Evolutionary conservation across 768 basidiomycete species (phyloP), one percentile per base, ranked within the genome.

Genomic region (Tricholoma furcatifolium): DNA sequence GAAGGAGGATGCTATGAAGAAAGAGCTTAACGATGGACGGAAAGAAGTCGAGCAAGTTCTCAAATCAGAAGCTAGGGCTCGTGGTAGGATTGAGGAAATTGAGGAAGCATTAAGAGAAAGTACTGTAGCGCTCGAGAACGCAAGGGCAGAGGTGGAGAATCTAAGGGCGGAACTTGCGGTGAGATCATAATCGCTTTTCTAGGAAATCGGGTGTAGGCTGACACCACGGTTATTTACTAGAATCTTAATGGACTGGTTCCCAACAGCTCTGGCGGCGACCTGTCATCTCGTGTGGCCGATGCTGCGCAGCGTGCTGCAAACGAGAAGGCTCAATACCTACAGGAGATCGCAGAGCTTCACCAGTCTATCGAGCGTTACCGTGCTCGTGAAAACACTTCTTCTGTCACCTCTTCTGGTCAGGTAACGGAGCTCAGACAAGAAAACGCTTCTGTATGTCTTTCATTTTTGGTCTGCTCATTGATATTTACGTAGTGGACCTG

Each of bases 31-130:
- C 42, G 82, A 84, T 44, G 79, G 84, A 34, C 80, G 81, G 53
- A 82, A 79, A 56, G 82, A 89, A 55, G 78, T 84, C 9, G 86
- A 91, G 53, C 76, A 79, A 55, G 68, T 86, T 54, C 54, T 72
- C 43, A 83, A 83, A 61, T 76, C 83, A 0, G 91, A 93, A 63
- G 75, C 72, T 12, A 66, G 68, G 39, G 82, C 87, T 1, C 80
- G 86, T 53, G 67, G 69, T 27, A 79, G 93, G 24, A 76, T 92
- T 0, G 87, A 86, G 53, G 96, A 99, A 65, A 79, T 93, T 18
- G 93, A 96, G 66, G 90, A 88, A 60, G 96, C 96, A 2, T 72
- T 98, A 36, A 75, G 87, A 57, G 94, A 98, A 72, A 92, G 88
- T 59, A 87, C 85, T 2, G 77, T 83, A 41, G 91, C 95, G 0